Percentiles rank a stretch among this genome's conserved stretches.
Evolutionary conservation across 2,329 filamentous ascomycete species (phyloP).

Genomic region (Talaromyces sp.): DNA sequence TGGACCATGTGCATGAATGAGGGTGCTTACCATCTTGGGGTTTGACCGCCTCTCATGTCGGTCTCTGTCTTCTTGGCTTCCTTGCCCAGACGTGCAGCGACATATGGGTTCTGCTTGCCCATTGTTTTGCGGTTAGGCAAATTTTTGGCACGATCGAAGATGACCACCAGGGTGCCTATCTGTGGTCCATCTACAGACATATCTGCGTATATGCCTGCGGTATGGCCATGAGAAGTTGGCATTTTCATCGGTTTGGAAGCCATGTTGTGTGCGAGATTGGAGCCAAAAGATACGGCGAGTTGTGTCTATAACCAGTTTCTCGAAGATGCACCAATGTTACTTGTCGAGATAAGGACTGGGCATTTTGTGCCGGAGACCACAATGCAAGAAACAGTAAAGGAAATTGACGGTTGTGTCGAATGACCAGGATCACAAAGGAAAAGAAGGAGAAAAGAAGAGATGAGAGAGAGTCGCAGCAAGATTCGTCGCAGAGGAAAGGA

Average conservation of each 20-base stretch:
- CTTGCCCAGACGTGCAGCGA: conserved; percentile 86
- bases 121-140: conserved; percentile 94
- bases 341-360: not conserved
- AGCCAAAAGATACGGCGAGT: not conserved
- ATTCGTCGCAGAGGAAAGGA: not conserved
- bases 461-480: not conserved
- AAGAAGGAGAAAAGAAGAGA: conserved; percentile 3
- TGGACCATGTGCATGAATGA: not conserved
- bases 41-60: conserved; percentile 90
- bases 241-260: conserved; percentile 44
- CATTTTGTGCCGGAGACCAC: conserved; percentile 1
- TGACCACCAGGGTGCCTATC: conserved; percentile 86
- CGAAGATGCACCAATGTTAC: not conserved
- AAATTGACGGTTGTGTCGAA: not conserved
- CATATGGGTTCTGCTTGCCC: conserved; percentile 97
- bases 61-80: conserved; percentile 96
- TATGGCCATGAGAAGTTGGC: conserved; percentile 61
- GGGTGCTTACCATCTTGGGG: conserved; percentile 72
- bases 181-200: conserved; percentile 88
- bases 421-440: not conserved
- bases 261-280: conserved; percentile 5
- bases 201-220: conserved; percentile 89
- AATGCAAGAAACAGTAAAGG: not conserved
- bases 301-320: not conserved
- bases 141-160: conserved; percentile 95